A percentile compares a stretch with the other conserved stretches of the same genome.
Evolutionary conservation across 148 eudicot genomes (phyloP).

Genomic region (Rhododendron molle): DNA sequence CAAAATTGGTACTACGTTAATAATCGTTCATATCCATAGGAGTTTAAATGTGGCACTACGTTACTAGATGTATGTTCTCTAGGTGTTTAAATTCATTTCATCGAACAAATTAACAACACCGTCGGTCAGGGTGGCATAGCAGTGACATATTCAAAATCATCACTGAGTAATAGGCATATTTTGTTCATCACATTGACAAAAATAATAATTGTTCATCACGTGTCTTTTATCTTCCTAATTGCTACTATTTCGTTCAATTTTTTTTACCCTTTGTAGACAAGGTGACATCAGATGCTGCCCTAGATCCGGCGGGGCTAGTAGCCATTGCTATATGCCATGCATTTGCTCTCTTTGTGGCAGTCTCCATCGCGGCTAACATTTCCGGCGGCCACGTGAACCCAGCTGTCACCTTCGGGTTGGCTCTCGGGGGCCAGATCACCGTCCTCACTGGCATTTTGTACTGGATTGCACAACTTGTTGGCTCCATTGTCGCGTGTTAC

Average conservation of each 20-base stretch:
- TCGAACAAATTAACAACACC: no score
- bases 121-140: no score
- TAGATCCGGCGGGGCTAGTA: slow-evolving; percentile 68
- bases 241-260: not conserved
- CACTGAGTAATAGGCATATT: no score
- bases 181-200: no score
- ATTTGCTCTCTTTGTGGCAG: slow-evolving; percentile 84
- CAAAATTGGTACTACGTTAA: no score
- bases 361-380: slow-evolving; percentile 72
- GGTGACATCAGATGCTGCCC: slow-evolving; percentile 62
- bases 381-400: slow-evolving; percentile 93
- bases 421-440: slow-evolving; percentile 87
- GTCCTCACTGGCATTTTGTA: slow-evolving; percentile 73
- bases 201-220: not conserved
- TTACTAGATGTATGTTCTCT: no score
- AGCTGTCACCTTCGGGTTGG: slow-evolving; percentile 85
- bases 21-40: no score
- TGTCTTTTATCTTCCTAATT: not conserved
- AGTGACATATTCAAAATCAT: no score
- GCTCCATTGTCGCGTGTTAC: slow-evolving; percentile 47
- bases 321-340: slow-evolving; percentile 69
- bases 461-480: slow-evolving; percentile 54
- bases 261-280: slow-evolving; percentile 32
- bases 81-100: no score
- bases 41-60: no score